Percentiles rank a stretch among this genome's conserved stretches.
phyloP scores from a whole-genome alignment of 2,329 filamentous ascomycete genomes.

The Simplicillium aogashimaense region DNA sequence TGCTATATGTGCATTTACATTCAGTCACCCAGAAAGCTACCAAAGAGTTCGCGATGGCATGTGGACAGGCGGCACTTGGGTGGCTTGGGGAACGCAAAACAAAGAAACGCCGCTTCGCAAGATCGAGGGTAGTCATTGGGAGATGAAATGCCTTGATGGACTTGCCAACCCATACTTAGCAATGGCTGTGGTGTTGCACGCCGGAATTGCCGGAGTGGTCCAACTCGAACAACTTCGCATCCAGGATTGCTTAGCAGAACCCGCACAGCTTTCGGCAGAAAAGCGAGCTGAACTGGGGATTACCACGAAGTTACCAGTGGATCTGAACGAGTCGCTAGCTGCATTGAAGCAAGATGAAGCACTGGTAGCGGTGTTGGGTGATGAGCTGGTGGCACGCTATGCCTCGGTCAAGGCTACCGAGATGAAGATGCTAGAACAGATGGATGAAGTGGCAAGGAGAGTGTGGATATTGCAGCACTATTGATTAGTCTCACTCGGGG shows the following conservation, averaged over 20 bases:
- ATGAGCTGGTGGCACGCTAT: slow-evolving; percentile 45
- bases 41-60: slow-evolving; percentile 55
- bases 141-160: slow-evolving; percentile 70
- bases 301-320: slow-evolving; percentile 39
- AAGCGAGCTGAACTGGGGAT: slow-evolving; percentile 46
- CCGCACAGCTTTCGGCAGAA: slow-evolving; percentile 34
- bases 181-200: slow-evolving; percentile 20
- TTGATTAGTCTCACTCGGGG: no score
- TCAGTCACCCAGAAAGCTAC: slow-evolving; percentile 59
- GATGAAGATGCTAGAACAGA: slow-evolving; percentile 20
- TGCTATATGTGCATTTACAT: slow-evolving; percentile 58
- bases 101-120: slow-evolving; percentile 65
- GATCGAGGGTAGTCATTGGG: slow-evolving; percentile 60
- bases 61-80: slow-evolving; percentile 72
- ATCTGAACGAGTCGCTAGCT: slow-evolving; percentile 42
- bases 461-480: no score
- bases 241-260: slow-evolving; percentile 46
- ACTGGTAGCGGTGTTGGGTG: slow-evolving; percentile 35
- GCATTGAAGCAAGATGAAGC: slow-evolving; percentile 37
- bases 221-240: slow-evolving; percentile 28
- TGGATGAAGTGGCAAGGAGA: no score
- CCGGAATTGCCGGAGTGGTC: slow-evolving; percentile 17
- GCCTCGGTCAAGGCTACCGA: slow-evolving; percentile 49
- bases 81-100: slow-evolving; percentile 75
- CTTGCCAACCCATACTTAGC: slow-evolving; percentile 69